phyloP scores from a whole-genome alignment of 148 eudicot species.

The Talinum fruticosum region DNA sequence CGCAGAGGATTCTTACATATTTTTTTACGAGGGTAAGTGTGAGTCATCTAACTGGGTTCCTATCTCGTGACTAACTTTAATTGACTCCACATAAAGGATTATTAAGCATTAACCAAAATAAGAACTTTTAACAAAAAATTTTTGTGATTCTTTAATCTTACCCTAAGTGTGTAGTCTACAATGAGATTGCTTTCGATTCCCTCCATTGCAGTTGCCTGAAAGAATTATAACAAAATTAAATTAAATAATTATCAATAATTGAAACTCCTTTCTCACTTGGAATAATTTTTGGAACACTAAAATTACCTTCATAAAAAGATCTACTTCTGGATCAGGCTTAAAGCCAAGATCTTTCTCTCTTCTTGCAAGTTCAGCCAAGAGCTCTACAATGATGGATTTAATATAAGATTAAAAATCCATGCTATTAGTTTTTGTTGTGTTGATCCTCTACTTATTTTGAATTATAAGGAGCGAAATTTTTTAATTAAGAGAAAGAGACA shows the following conservation, averaged over 20 bases:
- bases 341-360: slow-evolving; percentile 75
- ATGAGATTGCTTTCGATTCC: slow-evolving; percentile 86
- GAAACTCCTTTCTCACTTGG: not conserved
- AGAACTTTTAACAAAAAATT: not conserved
- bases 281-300: not conserved
- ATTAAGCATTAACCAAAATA: no score
- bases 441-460: no score
- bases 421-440: no score
- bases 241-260: not conserved
- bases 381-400: slow-evolving; percentile 37
- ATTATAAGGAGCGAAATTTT: no score
- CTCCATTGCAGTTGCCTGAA: slow-evolving; percentile 86
- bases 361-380: slow-evolving; percentile 66
- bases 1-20: no score
- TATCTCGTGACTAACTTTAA: no score
- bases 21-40: no score
- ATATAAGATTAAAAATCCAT: not conserved
- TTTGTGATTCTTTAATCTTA: slow-evolving; percentile 26
- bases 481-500: no score
- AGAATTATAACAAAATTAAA: not conserved
- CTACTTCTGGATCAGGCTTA: slow-evolving; percentile 89
- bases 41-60: no score
- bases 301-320: slow-evolving; percentile 92
- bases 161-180: slow-evolving; percentile 87
- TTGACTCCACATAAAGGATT: no score